A percentile compares a stretch with the other conserved stretches of the same genome.
phyloP scores from a whole-genome alignment of 2,329 filamentous ascomycete genomes.

The Purpureocillium lavendulum region DNA sequence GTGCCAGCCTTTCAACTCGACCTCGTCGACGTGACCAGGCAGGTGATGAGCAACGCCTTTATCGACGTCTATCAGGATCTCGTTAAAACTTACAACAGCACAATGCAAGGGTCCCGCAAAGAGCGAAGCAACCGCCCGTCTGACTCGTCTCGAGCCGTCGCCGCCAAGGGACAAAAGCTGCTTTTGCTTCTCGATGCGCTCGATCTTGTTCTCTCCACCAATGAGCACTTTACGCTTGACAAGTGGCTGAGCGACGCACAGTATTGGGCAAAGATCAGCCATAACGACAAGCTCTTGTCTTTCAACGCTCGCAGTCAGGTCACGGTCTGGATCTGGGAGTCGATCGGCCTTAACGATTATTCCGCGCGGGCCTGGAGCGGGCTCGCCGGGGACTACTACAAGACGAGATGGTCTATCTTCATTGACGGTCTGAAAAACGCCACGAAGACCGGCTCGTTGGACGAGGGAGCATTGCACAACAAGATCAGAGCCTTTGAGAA shows the following conservation, averaged over 20 bases:
- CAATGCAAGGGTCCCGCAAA: conserved; percentile 11
- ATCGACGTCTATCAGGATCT: conserved; percentile 27
- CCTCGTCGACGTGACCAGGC: conserved; percentile 38
- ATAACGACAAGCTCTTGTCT: conserved; percentile 25
- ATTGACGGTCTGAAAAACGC: conserved; percentile 15
- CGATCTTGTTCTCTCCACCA: conserved; percentile 31
- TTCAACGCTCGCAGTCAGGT: conserved; percentile 41
- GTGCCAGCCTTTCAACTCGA: conserved; percentile 36
- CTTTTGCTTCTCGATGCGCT: conserved; percentile 25
- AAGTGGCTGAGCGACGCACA: conserved; percentile 32
- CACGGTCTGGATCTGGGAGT: conserved; percentile 35
- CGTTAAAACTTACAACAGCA: conserved; percentile 17
- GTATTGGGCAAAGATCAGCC: conserved; percentile 8
- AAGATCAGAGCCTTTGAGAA: conserved; percentile 1
- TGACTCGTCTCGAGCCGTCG: conserved; percentile 4
- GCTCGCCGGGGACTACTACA: conserved; percentile 36
- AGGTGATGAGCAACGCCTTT: conserved; percentile 39
- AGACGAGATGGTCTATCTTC: conserved; percentile 36
- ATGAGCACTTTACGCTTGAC: conserved; percentile 30
- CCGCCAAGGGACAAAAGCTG: conserved; percentile 17
- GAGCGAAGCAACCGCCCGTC: background rate
- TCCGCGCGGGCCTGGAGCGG: conserved; percentile 40
- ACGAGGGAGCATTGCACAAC: background rate
- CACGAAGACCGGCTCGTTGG: background rate
- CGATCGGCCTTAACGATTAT: conserved; percentile 33